Evolutionary conservation across 257 asterid genomes (phyloP), one percentile per base, ranked within the genome.

Genomic region (Solanum sejunctum): DNA sequence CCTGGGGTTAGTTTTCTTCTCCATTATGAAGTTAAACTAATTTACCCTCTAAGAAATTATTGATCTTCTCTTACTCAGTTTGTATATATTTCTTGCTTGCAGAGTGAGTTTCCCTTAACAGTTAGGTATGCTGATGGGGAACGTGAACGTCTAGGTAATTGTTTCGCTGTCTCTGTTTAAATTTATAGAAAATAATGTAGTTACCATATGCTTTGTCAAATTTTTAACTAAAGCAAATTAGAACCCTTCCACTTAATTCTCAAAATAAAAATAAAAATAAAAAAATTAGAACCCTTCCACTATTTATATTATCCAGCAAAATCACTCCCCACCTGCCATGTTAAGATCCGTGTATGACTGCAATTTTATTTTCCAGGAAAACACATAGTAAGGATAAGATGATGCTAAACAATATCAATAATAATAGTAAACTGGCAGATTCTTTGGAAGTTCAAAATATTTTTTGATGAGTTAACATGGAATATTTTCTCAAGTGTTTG

Each of bases 101-200:
- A 96, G 98, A 95, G 91, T 26, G 11, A 47, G 89, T 49, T 81
- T 85, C 96, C 97, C 72, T 63, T 96, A 83, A 92, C 78, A 88
- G 93, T 96, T 71, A 96, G 88, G 87, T 94, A 90, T 86, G 98
- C 99, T 83, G 97, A 90, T 15, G 93, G 92, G 81, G 97, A 92
- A 88, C 92, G 93, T 4, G 95, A 93, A 56, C 98, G 98, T 85
- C 88, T 89, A 72, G 98, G 98, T 94, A 87, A 83, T 55, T 86
- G 51, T 89, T 89, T 69, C 10, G 5, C n/a, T 10, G 20, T 26
- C 64, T 52, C 47, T 52, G 16, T 52, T 52, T 18, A 10, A 78
- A 26, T 78, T 78, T 78, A 45, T 78, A 9, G 15, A 26, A 9
- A 0, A 51, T 26, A 52, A 78, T 16, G 26, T 10, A 52, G 82